Evolutionary conservation across 495 filamentous ascomycete genomes (phyloP).

Genomic region (Penicillium canariense): DNA sequence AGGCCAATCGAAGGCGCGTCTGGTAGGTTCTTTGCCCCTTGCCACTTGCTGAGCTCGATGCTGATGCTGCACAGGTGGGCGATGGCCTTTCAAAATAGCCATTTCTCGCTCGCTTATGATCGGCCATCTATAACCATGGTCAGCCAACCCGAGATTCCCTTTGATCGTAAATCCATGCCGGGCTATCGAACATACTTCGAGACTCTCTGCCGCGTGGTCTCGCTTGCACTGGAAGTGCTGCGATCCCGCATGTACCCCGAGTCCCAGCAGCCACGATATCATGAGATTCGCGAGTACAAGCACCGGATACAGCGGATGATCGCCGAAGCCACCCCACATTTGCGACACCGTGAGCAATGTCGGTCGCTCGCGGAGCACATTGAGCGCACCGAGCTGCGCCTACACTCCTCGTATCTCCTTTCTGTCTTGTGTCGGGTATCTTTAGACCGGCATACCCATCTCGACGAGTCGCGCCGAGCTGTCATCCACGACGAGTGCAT

Average conservation of each 20-base stretch:
- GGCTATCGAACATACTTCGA: conserved; percentile 53
- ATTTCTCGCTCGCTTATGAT: conserved; percentile 61
- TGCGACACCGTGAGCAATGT: conserved; percentile 50
- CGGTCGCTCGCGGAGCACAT: conserved; percentile 49
- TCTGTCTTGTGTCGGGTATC: conserved; percentile 58
- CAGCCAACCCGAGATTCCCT: conserved; percentile 50
- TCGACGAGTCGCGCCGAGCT: conserved; percentile 32
- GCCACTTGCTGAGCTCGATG: not conserved
- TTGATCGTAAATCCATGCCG: conserved; percentile 45
- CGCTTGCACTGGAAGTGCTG: conserved; percentile 53
- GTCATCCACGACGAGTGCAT: conserved; percentile 47
- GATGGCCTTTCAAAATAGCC: conserved; percentile 60
- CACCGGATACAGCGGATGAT: conserved; percentile 51
- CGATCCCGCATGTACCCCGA: conserved; percentile 47
- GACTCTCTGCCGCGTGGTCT: conserved; percentile 53
- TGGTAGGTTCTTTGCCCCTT: conserved; percentile 31
- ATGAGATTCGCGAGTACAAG: conserved; percentile 51
- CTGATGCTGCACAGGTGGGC: conserved; percentile 45
- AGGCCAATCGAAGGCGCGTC: conserved; percentile 37
- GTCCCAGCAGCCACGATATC: conserved; percentile 37
- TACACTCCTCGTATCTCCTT: conserved; percentile 58
- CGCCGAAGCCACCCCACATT: conserved; percentile 49
- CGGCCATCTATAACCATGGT: conserved; percentile 54
- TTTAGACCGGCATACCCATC: conserved; percentile 44
- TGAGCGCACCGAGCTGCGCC: conserved; percentile 53